phyloP scores from a whole-genome alignment of 257 asterid genomes.

The Parsonsia alboflavescens region DNA sequence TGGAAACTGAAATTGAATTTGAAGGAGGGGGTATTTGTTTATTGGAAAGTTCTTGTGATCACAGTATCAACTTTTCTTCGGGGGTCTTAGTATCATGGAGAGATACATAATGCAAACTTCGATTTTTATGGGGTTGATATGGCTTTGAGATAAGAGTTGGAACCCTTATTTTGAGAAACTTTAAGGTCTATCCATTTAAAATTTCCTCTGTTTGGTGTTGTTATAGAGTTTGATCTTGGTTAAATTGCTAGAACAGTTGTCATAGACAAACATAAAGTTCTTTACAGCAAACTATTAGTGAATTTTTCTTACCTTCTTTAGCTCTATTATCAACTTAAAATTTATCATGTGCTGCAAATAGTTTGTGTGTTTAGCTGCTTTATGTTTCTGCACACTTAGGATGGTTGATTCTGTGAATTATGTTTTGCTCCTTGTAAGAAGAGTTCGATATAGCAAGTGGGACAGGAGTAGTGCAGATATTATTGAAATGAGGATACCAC shows the following conservation, averaged over 20 bases:
- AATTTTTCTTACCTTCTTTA: background rate
- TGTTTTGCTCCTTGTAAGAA: background rate
- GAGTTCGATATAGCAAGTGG: background rate
- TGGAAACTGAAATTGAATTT: background rate
- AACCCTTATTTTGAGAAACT: background rate
- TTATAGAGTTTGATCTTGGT: background rate
- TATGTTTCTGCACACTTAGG: background rate
- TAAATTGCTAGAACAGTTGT: background rate
- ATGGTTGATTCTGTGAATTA: background rate
- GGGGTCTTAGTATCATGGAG: background rate
- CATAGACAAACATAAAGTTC: background rate
- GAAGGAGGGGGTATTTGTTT: background rate
- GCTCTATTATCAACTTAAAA: background rate
- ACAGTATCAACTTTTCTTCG: background rate
- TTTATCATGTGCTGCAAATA: background rate
- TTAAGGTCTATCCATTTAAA: background rate
- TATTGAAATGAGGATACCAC: background rate
- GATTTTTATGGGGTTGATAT: background rate
- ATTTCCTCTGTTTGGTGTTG: background rate
- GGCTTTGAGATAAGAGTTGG: background rate
- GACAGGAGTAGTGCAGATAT: background rate
- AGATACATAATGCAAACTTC: background rate
- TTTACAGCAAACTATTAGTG: background rate
- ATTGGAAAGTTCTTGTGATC: background rate
- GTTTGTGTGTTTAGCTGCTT: background rate